Base-by-base conservation (phyloP, 345 rosid species). In the Salix caprea region DNA sequence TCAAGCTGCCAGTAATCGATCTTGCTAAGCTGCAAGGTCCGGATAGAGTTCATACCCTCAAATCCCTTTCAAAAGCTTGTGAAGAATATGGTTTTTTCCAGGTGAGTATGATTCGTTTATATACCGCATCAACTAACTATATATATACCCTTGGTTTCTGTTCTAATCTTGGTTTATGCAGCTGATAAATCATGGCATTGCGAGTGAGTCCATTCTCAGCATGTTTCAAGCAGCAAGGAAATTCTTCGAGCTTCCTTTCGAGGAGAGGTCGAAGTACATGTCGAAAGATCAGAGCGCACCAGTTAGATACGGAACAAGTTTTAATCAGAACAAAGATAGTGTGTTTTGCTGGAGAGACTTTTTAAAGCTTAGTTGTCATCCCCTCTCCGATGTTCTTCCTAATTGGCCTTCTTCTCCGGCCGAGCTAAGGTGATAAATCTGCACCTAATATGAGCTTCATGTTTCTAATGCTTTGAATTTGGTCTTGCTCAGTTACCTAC, bases 261-360 rank as follows among this genome's bases (percentile, higher is more conserved):
- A 85, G 83, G 85, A 85, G 65, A 85, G 88, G 61, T 76, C 80
- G 19, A 83, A 83, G 76, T 81, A 81, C 78, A 83, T 85, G 88
- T 80, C 86, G 11, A 39, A 65, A 10, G 84, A 85, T 28, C 74
- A 83, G 81, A 9, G 26, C 26, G 61, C 85, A 19, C 74, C 81
- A 10, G 85, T 84, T 14, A 71, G 88, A 74, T 85, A 61, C 34
- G 88, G 88, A 19, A 85, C 88, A 28, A 85, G 88, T 74, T 74
- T 78, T 65, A 85, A 81, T 76, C 88, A 85, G 70, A 83, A 46
- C 67, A 85, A 32, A 11, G 88, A 85, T 54, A 42, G 72, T 1
- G 81, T 72, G 34, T 85, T 83, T 48, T 83, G 84, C 48, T 85
- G 88, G 88, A 76, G 88, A 74, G 88, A 85, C 50, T 81, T 85